These are phyloP conservation scores for Arxiozyma heterogenica DNA, from an alignment of 1,139 yeast species.

Conservation along the genomic window DNA sequence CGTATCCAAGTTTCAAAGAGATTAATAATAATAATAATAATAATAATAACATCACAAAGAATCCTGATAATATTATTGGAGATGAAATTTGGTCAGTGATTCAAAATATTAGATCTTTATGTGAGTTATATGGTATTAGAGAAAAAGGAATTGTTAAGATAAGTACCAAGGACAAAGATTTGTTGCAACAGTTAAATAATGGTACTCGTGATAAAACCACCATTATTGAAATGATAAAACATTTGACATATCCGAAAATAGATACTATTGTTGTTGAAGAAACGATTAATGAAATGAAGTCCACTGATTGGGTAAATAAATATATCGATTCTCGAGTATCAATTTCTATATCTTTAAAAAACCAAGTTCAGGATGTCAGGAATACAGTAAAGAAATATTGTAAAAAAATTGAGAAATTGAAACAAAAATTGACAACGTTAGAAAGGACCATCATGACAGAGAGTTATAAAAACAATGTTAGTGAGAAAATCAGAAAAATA, in stretches of 20 bases:
- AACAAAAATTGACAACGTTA: constrained; percentile 55
- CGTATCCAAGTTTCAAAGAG: constrained; percentile 54
- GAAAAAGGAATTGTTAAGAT: constrained; percentile 79
- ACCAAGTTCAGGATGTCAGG: constrained; percentile 37
- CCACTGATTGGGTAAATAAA: constrained; percentile 70
- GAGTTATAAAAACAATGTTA: constrained; percentile 50
- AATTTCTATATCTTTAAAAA: constrained; percentile 55
- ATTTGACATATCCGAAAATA: not conserved
- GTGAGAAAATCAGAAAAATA: constrained; percentile 63
- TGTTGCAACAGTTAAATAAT: constrained; percentile 24
- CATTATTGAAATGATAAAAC: constrained; percentile 37
- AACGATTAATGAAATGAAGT: not conserved
- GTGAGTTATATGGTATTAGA: constrained; percentile 77
- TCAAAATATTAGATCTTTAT: constrained; percentile 80
- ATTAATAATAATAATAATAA: no score
- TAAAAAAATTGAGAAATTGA: constrained; percentile 73
- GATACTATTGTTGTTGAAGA: not conserved
- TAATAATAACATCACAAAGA: not conserved
- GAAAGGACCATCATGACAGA: constrained; percentile 32
- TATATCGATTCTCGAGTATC: constrained; percentile 73
- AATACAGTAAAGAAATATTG: constrained; percentile 80
- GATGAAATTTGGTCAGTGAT: constrained; percentile 38
- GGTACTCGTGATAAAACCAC: constrained; percentile 23
- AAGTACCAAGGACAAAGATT: constrained; percentile 45
- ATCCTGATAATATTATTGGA: constrained; percentile 30